Conservation (phyloP, 2,329 filamentous ascomycete genomes). For the Rhynchosporium secalis region DNA sequence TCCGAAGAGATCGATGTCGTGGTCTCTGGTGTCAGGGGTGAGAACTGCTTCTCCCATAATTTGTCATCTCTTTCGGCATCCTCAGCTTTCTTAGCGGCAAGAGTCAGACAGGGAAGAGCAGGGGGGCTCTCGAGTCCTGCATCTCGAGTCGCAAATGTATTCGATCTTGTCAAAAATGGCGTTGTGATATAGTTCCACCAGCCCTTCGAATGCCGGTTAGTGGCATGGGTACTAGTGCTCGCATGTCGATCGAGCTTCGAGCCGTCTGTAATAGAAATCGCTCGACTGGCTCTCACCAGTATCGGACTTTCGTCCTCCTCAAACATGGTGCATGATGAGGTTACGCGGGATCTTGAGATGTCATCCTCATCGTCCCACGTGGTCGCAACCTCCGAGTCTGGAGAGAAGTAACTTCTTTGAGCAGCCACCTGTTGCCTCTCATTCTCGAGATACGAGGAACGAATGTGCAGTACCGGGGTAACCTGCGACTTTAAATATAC, state of each 20-base stretch:
- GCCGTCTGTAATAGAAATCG: slow-evolving; percentile 39
- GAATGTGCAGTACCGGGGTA: slow-evolving; percentile 62
- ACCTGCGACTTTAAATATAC: slow-evolving; percentile 39
- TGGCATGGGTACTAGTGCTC: slow-evolving; percentile 36
- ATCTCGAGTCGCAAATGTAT: slow-evolving; percentile 36
- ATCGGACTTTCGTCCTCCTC: slow-evolving; percentile 63
- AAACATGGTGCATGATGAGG: slow-evolving; percentile 61
- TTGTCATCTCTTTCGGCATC: slow-evolving; percentile 30
- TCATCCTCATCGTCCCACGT: slow-evolving; percentile 35
- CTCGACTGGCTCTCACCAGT: slow-evolving; percentile 43
- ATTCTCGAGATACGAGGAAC: slow-evolving; percentile 38
- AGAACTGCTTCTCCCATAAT: slow-evolving; percentile 40
- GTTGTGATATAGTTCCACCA: slow-evolving; percentile 80
- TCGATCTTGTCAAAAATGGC: slow-evolving; percentile 55
- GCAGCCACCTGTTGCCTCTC: slow-evolving; percentile 33
- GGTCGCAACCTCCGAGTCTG: slow-evolving; percentile 37
- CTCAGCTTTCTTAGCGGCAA: slow-evolving; percentile 36
- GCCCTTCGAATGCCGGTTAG: slow-evolving; percentile 58
- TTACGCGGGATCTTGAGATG: slow-evolving; percentile 29
- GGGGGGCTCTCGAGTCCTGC: slow-evolving; percentile 28
- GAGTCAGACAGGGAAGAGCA: slow-evolving; percentile 40
- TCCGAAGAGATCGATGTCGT: slow-evolving; percentile 38
- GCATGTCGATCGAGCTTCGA: slow-evolving; percentile 27
- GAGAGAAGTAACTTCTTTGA: slow-evolving; percentile 37
- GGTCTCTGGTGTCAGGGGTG: slow-evolving; percentile 36